phyloP scores from a whole-genome alignment of 495 filamentous ascomycete species.

The Trypethelium eluteriae region DNA sequence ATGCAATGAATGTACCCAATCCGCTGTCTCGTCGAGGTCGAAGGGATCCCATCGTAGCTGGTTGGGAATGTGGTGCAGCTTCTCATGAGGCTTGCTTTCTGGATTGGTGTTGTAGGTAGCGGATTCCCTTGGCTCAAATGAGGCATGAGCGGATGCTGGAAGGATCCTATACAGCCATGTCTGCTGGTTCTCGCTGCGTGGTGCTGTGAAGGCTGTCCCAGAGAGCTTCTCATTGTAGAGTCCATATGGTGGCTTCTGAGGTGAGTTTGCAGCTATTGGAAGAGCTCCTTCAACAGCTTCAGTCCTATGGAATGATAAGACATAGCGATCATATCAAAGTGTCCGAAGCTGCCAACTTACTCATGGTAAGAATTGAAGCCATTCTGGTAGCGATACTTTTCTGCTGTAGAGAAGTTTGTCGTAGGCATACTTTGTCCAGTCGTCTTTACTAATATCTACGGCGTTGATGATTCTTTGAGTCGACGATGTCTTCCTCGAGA shows the following conservation, averaged over 20 bases:
- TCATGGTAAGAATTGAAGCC: conserved; percentile 56
- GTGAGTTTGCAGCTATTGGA: conserved; percentile 70
- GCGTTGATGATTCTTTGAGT: not conserved
- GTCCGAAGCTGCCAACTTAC: conserved; percentile 32
- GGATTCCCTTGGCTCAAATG: conserved; percentile 54
- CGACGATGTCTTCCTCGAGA: too few relatives aligned
- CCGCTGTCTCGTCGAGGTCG: conserved; percentile 60
- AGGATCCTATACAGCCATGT: conserved; percentile 92
- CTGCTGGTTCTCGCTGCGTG: conserved; percentile 80
- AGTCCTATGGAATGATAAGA: conserved; percentile 27
- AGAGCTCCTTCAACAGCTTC: conserved; percentile 53
- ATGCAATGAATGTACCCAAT: conserved; percentile 72
- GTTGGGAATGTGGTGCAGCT: conserved; percentile 65
- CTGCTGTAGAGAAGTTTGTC: conserved; percentile 47
- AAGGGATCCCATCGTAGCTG: conserved; percentile 91
- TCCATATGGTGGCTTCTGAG: conserved; percentile 75
- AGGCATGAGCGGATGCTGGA: conserved; percentile 71
- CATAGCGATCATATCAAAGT: not conserved
- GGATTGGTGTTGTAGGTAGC: conserved; percentile 48
- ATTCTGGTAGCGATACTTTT: conserved; percentile 52
- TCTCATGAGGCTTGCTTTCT: conserved; percentile 39
- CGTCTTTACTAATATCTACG: not conserved
- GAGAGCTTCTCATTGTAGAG: conserved; percentile 92
- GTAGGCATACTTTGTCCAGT: conserved; percentile 43
- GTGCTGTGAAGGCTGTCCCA: conserved; percentile 87